Percentiles rank a stretch among this genome's conserved stretches.
These are phyloP conservation scores for Protomyces inouyei DNA, from an alignment of 1,139 yeast species.

Conservation along the genomic window DNA sequence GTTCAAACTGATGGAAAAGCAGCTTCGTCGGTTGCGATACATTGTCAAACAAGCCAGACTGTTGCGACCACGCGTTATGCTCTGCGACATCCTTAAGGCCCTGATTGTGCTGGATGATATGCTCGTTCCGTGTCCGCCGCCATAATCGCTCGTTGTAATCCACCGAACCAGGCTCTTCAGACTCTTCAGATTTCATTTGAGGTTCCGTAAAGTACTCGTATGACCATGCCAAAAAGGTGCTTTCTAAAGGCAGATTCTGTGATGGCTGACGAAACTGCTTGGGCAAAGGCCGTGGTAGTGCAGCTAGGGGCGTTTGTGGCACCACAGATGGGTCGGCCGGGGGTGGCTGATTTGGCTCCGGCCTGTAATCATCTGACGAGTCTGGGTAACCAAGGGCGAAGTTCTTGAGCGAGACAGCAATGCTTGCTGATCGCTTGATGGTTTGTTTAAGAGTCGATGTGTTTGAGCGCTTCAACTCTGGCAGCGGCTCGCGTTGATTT, in stretches of 20 bases:
- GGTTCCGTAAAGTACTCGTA: slow-evolving; percentile 95
- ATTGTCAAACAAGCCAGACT: slow-evolving; percentile 60
- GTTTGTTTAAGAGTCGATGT: slow-evolving; percentile 30
- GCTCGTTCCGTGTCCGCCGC: slow-evolving; percentile 86
- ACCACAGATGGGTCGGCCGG: slow-evolving; percentile 34
- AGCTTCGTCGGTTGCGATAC: slow-evolving; percentile 73
- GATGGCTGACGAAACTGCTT: slow-evolving; percentile 18
- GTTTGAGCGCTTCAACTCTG: slow-evolving; percentile 5
- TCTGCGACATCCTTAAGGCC: slow-evolving; percentile 80
- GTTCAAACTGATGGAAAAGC: slow-evolving; percentile 85
- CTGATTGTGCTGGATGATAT: slow-evolving; percentile 81
- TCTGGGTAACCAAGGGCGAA: slow-evolving; percentile 37
- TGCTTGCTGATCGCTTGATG: slow-evolving; percentile 40
- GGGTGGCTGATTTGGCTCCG: slow-evolving; percentile 33
- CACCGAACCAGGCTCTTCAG: slow-evolving; percentile 89
- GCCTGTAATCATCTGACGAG: slow-evolving; percentile 26
- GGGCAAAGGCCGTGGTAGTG: slow-evolving; percentile 27
- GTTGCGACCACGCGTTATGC: slow-evolving; percentile 78
- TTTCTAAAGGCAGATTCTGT: slow-evolving; percentile 49
- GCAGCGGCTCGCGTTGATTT: background rate
- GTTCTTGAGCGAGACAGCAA: slow-evolving; percentile 40
- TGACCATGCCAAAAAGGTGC: slow-evolving; percentile 81
- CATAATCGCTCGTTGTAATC: slow-evolving; percentile 78
- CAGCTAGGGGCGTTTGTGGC: slow-evolving; percentile 34
- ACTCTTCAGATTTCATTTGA: slow-evolving; percentile 71